Base-by-base conservation (phyloP, 2,329 filamentous ascomycete species). In the Beauveria bassiana region DNA sequence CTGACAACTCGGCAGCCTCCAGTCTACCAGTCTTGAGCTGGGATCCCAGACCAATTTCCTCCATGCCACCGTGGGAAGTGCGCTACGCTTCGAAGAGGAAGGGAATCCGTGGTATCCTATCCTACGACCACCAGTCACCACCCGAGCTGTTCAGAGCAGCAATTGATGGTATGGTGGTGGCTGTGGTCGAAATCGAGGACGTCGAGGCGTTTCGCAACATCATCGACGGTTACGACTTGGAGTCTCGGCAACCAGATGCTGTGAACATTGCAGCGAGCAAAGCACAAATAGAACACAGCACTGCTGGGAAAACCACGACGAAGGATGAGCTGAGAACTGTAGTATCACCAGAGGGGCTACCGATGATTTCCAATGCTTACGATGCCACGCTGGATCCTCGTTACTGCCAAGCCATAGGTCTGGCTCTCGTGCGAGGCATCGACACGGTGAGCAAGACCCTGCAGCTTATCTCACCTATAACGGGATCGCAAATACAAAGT, bases 361-460 rank as follows among this genome's bases (percentile, higher is more conserved):
- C 89, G 0, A 85, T 86, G 63, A 81, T 92, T 61, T 73, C 80
- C 18, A 83, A 85, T 22, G 69, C 78, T 1, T 73, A 78, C 26
- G 78, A 80, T n/a, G 75, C 77, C 2, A 78, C 79, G 1, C 78
- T 90, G 0, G 78, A 89, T 65, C 88, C 89, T 0, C 73, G 70
- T 31, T 76, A 81, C 67, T 88, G 84, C 0, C 77, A 77, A 24
- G 79, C 83, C 16, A 71, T 91, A 4, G 88, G 88, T 2, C 75
- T 90, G 2, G 88, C 83, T 0, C 77, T 93, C 9, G 72, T 95
- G n/a, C 82, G 88, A 1, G 88, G 86, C 5, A 84, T 93, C 62
- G 87, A 93, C 68, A 68, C 74, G 0, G 69, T 73, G 24, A 77
- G 73, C 1, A 75, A 78, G 3, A 70, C 77, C 6, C 73, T 93